Evolutionary conservation across 306 rosid genomes (phyloP).

Genomic region (Trifolium pratense): DNA sequence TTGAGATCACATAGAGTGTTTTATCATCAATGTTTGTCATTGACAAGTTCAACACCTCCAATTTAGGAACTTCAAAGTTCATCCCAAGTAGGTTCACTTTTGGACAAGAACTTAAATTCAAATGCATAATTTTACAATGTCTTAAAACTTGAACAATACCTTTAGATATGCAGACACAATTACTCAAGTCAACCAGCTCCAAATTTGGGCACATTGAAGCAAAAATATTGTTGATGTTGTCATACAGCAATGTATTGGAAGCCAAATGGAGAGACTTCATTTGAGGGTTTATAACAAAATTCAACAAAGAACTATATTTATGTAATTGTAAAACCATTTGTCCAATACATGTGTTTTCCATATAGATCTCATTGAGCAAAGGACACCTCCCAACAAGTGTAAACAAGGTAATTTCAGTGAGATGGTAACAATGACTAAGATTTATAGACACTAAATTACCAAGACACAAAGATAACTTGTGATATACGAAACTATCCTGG

Average conservation of each 20-base stretch:
- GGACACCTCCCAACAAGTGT: conserved; percentile 56
- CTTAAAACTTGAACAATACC: too few relatives aligned
- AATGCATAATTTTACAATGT: too few relatives aligned
- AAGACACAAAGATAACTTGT: conserved; percentile 51
- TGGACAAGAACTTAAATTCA: too few relatives aligned
- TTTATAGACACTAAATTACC: conserved; percentile 47
- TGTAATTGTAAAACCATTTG: background rate
- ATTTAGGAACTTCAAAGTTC: too few relatives aligned
- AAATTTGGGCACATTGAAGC: too few relatives aligned
- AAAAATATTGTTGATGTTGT: too few relatives aligned
- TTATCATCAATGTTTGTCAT: background rate
- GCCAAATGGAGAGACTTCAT: conserved; percentile 34
- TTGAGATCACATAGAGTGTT: conserved; percentile 57
- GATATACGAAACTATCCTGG: conserved; percentile 49
- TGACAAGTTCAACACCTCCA: too few relatives aligned
- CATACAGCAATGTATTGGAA: too few relatives aligned
- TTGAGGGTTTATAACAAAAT: conserved; percentile 40
- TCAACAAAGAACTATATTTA: background rate
- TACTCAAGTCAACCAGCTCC: too few relatives aligned
- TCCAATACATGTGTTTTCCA: conserved; percentile 50
- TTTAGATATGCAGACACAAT: too few relatives aligned
- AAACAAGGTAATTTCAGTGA: conserved; percentile 55
- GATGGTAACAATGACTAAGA: conserved; percentile 48
- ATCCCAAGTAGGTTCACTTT: too few relatives aligned
- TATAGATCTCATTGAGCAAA: conserved; percentile 48